Evolutionary conservation across 2,329 filamentous ascomycete species (phyloP).

Genomic region (Cercospora sojina): DNA sequence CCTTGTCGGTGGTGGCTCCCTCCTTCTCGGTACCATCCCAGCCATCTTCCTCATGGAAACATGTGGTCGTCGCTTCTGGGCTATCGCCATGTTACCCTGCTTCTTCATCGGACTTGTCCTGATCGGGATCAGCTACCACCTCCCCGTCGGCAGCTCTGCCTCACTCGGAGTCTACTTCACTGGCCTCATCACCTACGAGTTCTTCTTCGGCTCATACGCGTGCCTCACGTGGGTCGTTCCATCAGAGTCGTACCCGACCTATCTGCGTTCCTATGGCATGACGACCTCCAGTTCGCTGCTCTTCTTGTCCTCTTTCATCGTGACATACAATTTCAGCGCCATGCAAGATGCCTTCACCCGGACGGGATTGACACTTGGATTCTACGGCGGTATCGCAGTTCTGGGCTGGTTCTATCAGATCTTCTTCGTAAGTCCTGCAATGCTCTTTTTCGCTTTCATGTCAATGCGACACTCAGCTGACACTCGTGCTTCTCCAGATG

Average conservation of each 20-base stretch:
- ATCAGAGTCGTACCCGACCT: conserved; percentile 69
- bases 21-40: conserved; percentile 55
- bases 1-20: conserved; percentile 65
- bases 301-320: conserved; percentile 69
- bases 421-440: conserved; percentile 49
- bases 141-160: conserved; percentile 40
- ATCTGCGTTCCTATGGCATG: conserved; percentile 72
- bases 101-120: conserved; percentile 69
- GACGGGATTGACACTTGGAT: conserved; percentile 66
- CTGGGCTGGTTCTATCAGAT: conserved; percentile 71
- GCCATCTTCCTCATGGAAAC: conserved; percentile 64
- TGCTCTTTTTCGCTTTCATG: neutral
- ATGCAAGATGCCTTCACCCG: conserved; percentile 68
- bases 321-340: conserved; percentile 71
- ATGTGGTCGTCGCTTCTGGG: conserved; percentile 73
- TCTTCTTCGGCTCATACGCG: conserved; percentile 58
- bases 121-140: conserved; percentile 63
- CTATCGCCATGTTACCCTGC: conserved; percentile 67
- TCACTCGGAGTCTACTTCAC: conserved; percentile 60
- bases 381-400: conserved; percentile 72
- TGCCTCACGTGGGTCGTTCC: conserved; percentile 45
- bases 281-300: conserved; percentile 66
- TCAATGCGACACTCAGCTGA: neutral
- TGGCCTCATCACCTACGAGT: conserved; percentile 67
- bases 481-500: conserved; percentile 48